Evolutionary conservation across 176 grass and related monocot genomes (phyloP).

Genomic region (Musa itinerans): DNA sequence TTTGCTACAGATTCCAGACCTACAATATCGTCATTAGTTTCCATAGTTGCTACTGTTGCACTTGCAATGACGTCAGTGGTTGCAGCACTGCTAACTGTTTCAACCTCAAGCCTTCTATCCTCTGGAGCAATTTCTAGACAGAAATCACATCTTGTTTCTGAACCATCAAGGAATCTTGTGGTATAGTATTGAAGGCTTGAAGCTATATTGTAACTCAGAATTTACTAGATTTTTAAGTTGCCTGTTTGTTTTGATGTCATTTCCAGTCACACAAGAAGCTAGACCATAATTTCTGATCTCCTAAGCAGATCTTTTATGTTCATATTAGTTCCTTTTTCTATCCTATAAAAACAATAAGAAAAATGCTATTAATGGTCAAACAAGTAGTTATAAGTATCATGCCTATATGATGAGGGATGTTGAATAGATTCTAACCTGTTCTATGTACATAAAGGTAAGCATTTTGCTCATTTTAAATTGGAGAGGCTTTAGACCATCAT

Average conservation of each 20-base stretch:
- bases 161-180: conserved; percentile 78
- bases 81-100: conserved; percentile 51
- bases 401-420: too few relatives aligned
- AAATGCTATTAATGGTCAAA: not conserved
- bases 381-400: too few relatives aligned
- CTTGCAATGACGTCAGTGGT: conserved; percentile 34
- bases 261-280: not conserved
- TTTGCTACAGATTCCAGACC: conserved; percentile 59
- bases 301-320: not conserved
- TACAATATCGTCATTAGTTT: conserved; percentile 44
- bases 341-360: not conserved
- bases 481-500: too few relatives aligned
- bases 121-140: conserved; percentile 69
- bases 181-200: conserved; percentile 33
- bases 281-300: not conserved
- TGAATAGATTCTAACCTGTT: too few relatives aligned
- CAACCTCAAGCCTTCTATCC: conserved; percentile 58
- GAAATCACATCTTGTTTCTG: conserved; percentile 46
- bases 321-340: not conserved
- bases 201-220: not conserved
- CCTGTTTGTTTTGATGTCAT: not conserved
- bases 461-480: too few relatives aligned
- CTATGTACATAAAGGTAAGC: too few relatives aligned
- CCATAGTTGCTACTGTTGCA: conserved; percentile 34
- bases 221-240: not conserved